Base-by-base conservation (phyloP, 306 rosid genomes). In the Nissolia schottii region DNA sequence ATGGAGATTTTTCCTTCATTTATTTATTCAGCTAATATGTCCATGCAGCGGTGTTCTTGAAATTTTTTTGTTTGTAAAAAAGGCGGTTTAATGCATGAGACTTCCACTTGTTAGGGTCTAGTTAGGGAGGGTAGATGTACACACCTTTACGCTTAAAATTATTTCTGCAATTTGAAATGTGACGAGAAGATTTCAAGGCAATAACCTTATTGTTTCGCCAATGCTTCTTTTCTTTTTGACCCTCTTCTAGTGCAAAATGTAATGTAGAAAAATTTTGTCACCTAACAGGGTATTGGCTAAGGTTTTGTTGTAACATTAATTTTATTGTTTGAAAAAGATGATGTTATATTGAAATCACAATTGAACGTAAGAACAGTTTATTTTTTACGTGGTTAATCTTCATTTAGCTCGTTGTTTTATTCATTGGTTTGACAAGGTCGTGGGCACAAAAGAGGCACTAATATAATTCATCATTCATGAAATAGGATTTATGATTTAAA, bases 291-390 rank as follows among this genome's bases (percentile, higher is more conserved):
- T 40, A 56, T 75, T 46, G 18, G 15, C 63, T 11, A 4, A 7
- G 19, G 61, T 49, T 71, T 23, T 81, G 80, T 70, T 81, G 85
- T 81, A 83, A 73, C 75, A 79, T 71, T 63, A 64, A 77, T 80
- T 71, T 73, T 69, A 72, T 79, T 85, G 71, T 78, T 84, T 70
- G 20, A 6, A 28, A n/a, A 65, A 14, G 18, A 29, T 51, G 59
- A 23, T 51, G 0, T 50, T 59, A 41, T 5, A 4, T 28, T 54
- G 35, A 64, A 76, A 37, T 34, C 51, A 0, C 24, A 2, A 27
- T n/a, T 35, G 63, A 41, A 29, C 60, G 55, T 48, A 22, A 56
- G 12, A 63, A 31, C 28, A 32, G 35, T 27, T 16, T n/a, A n/a
- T n/a, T n/a, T n/a, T n/a, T 15, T 28, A 19, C 27, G 16, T 58